Evolutionary conservation across 2,329 filamentous ascomycete species (phyloP), one percentile per base, ranked within the genome.

Genomic region (Penicillium sp.): DNA sequence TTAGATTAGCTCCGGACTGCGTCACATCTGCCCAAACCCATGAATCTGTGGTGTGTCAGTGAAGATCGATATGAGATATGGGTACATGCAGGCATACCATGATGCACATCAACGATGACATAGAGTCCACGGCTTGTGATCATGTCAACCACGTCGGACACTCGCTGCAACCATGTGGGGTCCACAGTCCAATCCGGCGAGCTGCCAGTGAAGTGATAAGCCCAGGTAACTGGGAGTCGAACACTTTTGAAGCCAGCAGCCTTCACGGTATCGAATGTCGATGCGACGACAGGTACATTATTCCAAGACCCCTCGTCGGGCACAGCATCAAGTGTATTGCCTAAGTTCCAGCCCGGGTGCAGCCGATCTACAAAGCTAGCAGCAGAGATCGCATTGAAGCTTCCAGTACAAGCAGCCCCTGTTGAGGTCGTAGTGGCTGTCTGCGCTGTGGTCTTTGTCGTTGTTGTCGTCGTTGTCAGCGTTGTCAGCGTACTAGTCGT

Each of bases 291-390:
- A 0, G 79, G 75, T 0, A 77, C 73, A 53, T 85, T 85, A 59
- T 82, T 82, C 83, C 82, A 86, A 2, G 77, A 80, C 5, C 80
- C 81, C 64, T 86, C 83, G 45, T 78, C 72, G 5, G 81, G 78
- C 7, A 77, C 68, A 1, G 81, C 81, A 62, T 85, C 84, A 29
- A 85, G 74, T 0, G 81, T 84, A 52, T 85, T 85, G 9, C 83
- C 83, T 8, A 84, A 61, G 58, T 85, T 85, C 83, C 83, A 85
- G 7, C 83, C 82, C 0, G 81, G 79, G 45, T 80, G 80, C 38
- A 84, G 71, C 8, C 72, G 75, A 5, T 73, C 71, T 44, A 84
- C 70, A 47, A 73, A 83, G 2, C 76, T 68, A 0, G 71, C 66
- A 0, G 80, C 81, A 0, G 79, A 74, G 43, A 82, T 74, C 3